These are phyloP conservation scores for Phytophthora syringae DNA, from an alignment of 352 stramenopile species.

Conservation along the genomic window DNA sequence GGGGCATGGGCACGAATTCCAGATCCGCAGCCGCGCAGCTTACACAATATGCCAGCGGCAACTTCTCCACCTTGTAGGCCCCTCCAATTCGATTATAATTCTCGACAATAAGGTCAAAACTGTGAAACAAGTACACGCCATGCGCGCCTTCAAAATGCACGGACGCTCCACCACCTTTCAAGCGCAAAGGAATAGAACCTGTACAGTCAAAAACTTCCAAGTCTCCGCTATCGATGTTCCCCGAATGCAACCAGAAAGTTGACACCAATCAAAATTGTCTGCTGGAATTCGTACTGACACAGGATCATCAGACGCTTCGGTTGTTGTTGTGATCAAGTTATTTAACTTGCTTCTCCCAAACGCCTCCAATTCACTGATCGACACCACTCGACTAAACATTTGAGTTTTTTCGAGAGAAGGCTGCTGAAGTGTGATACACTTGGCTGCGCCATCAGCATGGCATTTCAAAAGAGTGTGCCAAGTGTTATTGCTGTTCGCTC, in stretches of 20 bases:
- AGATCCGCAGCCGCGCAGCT: slow-evolving; percentile 32
- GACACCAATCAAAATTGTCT: slow-evolving; percentile 41
- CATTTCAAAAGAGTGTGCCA: slow-evolving; percentile 47
- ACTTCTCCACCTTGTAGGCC: slow-evolving; percentile 8
- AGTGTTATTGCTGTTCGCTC: slow-evolving; percentile 33
- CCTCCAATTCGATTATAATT: slow-evolving; percentile 17
- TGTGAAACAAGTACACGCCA: slow-evolving; percentile 39
- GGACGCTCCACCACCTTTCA: slow-evolving; percentile 7
- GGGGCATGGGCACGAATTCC: slow-evolving; percentile 28
- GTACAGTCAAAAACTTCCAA: slow-evolving; percentile 54
- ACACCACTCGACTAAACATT: slow-evolving; percentile 17
- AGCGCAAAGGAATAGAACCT: slow-evolving; percentile 38
- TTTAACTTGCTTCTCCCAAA: slow-evolving; percentile 22
- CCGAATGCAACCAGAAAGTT: slow-evolving; percentile 41
- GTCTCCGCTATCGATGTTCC: slow-evolving; percentile 44
- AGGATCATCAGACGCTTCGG: neutral
- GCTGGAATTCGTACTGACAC: slow-evolving; percentile 19
- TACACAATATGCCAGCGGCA: slow-evolving; percentile 31
- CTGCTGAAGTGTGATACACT: slow-evolving; percentile 26
- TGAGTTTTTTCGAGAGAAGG: slow-evolving; percentile 19
- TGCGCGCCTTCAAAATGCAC: slow-evolving; percentile 7
- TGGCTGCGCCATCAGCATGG: slow-evolving; percentile 16
- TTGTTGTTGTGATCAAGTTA: neutral
- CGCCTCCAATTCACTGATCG: slow-evolving; percentile 32
- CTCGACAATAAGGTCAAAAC: slow-evolving; percentile 45